Conservation (phyloP, 2,329 filamentous ascomycete species). For the Didymella sp. region DNA sequence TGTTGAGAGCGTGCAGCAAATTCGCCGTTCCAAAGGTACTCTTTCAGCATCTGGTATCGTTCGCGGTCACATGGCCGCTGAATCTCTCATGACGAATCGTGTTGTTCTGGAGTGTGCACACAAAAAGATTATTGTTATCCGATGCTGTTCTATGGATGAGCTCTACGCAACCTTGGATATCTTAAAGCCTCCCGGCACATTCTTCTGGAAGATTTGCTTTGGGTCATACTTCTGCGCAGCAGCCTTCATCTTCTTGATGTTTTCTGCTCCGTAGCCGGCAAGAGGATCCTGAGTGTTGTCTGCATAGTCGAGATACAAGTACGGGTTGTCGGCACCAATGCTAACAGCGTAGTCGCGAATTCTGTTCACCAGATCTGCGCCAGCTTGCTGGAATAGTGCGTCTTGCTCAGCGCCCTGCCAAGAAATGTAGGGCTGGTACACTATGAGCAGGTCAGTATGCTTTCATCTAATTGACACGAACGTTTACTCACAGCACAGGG, state of each 20-base stretch:
- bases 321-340: conserved; percentile 33
- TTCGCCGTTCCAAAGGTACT: background rate
- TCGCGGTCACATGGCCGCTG: too few relatives aligned
- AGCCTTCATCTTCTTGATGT: conserved; percentile 30
- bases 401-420: conserved; percentile 34
- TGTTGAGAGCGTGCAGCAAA: background rate
- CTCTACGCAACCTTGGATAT: conserved; percentile 24
- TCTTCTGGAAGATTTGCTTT: conserved; percentile 32
- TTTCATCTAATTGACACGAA: accelerated
- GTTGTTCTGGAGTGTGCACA: too few relatives aligned
- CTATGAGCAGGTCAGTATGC: background rate
- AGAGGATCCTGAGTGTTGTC: conserved; percentile 31
- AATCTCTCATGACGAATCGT: background rate
- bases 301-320: conserved; percentile 47
- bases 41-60: too few relatives aligned
- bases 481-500: conserved; percentile 26
- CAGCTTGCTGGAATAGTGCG: conserved; percentile 27
- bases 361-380: conserved; percentile 23
- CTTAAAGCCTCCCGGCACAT: conserved; percentile 40
- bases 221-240: conserved; percentile 34
- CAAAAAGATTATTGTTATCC: background rate
- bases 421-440: conserved; percentile 32
- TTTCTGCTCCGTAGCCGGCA: conserved; percentile 28
- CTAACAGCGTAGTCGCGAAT: conserved; percentile 28
- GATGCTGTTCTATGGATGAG: background rate